Percentiles rank a stretch among this genome's conserved stretches.
These are phyloP conservation scores for Plasmodium chabaudi DNA, from an alignment of 169 alveolate genomes.

Conservation along the genomic window DNA sequence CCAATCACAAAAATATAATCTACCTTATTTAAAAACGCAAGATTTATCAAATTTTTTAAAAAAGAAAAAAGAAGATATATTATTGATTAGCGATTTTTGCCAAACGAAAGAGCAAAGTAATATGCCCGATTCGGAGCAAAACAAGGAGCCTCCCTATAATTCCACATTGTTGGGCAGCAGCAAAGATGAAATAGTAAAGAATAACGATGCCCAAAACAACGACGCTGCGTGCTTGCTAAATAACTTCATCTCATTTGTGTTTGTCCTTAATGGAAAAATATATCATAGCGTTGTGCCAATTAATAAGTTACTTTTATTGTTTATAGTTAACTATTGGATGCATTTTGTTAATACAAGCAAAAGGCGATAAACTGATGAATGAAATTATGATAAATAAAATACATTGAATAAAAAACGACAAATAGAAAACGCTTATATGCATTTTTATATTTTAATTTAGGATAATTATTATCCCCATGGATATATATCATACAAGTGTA, in stretches of 20 bases:
- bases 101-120: no score
- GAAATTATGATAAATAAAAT: no score
- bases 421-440: no score
- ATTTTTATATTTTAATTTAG: no score
- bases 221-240: constrained; percentile 10
- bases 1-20: not conserved
- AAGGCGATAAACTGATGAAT: not conserved
- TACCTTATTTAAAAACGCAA: constrained; percentile 24
- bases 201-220: not conserved
- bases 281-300: constrained; percentile 71
- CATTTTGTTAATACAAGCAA: constrained; percentile 12
- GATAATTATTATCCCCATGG: no score
- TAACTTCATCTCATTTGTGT: constrained; percentile 62
- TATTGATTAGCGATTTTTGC: constrained; percentile 3
- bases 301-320: constrained; percentile 36
- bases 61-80: constrained; percentile 5
- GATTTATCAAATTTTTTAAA: constrained; percentile 17
- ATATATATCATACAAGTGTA: no score
- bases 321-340: constrained; percentile 66
- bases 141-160: no score
- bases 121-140: no score
- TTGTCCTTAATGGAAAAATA: constrained; percentile 48
- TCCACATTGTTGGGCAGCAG: no score
- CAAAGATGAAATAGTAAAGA: not conserved
- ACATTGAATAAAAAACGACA: no score